These are phyloP conservation scores for Rhodotorula sphaerocarpa DNA, from an alignment of 768 basidiomycete genomes.

Conservation along the genomic window DNA sequence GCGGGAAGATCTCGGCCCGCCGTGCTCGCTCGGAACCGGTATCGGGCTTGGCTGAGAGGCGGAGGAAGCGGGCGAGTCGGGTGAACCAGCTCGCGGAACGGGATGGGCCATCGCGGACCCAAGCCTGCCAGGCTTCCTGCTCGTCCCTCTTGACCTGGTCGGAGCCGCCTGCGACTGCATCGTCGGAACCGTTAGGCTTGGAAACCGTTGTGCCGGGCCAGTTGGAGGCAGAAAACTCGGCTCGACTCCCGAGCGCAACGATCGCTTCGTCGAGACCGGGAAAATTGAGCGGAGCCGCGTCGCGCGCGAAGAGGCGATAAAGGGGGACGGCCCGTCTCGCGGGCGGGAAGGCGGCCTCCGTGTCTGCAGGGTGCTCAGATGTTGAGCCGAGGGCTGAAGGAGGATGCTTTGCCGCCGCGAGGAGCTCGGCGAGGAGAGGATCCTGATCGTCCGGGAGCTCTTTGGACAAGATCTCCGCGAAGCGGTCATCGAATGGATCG, in stretches of 20 bases:
- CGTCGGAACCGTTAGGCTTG: no score
- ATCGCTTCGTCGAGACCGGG: constrained; percentile 58
- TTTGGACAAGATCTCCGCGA: no score
- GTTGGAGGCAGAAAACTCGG: constrained; percentile 44
- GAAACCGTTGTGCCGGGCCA: constrained; percentile 30
- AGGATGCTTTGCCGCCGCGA: not conserved
- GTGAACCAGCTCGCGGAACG: not conserved
- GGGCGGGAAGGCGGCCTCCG: not conserved
- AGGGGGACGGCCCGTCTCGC: constrained; percentile 49
- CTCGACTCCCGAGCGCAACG: constrained; percentile 47
- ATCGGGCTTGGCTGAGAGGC: not conserved
- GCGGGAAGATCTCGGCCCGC: constrained; percentile 15
- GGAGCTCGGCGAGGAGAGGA: not conserved
- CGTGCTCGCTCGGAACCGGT: not conserved
- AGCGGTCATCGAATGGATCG: no score
- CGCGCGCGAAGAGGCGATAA: constrained; percentile 54
- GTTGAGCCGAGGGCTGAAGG: no score
- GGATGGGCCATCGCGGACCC: not conserved
- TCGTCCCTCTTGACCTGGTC: no score
- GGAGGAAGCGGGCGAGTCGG: not conserved
- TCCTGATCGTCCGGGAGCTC: no score
- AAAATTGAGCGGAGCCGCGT: constrained; percentile 55
- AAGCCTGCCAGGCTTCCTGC: constrained; percentile 21
- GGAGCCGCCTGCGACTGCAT: not conserved
- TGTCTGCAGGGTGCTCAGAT: not conserved